These are phyloP conservation scores for Yamadazyma sp. DNA, from an alignment of 1,139 yeast genomes.

Conservation along the genomic window DNA sequence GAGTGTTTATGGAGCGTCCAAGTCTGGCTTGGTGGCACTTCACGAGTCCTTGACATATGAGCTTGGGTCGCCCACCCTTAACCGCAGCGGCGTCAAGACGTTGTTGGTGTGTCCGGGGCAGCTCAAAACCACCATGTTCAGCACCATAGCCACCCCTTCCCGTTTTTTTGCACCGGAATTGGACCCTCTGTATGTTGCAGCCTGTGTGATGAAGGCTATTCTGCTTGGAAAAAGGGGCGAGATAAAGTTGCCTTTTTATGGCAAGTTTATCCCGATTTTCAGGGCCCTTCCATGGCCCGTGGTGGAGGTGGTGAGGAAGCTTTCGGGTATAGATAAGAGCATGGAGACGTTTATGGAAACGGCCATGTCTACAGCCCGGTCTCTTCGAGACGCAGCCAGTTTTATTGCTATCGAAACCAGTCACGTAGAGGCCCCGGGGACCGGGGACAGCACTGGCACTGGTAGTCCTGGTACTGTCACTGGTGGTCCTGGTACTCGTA, in stretches of 20 bases:
- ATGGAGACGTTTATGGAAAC: slow-evolving; percentile 48
- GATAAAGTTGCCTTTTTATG: slow-evolving; percentile 72
- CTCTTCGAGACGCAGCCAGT: slow-evolving; percentile 6
- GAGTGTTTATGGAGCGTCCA: slow-evolving; percentile 85
- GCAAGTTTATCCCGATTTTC: slow-evolving; percentile 67
- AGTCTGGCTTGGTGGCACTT: slow-evolving; percentile 79
- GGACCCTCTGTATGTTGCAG: slow-evolving; percentile 66
- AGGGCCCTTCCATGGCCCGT: slow-evolving; percentile 75
- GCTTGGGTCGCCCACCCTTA: slow-evolving; percentile 52
- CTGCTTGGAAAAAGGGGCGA: slow-evolving; percentile 66
- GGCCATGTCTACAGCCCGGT: slow-evolving; percentile 23
- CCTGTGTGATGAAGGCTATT: slow-evolving; percentile 53
- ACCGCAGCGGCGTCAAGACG: slow-evolving; percentile 60
- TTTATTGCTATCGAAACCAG: too few relatives aligned
- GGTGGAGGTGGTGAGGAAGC: slow-evolving; percentile 49
- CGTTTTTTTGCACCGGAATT: slow-evolving; percentile 76
- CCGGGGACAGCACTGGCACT: too few relatives aligned
- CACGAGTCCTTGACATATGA: slow-evolving; percentile 82
- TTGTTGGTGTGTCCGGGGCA: slow-evolving; percentile 87
- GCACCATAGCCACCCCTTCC: slow-evolving; percentile 70
- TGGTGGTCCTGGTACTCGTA: too few relatives aligned
- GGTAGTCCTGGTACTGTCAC: too few relatives aligned
- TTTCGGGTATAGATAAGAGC: slow-evolving; percentile 65
- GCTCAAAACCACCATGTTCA: slow-evolving; percentile 69
- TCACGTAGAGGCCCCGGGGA: too few relatives aligned